phyloP scores from a whole-genome alignment of 2,329 filamentous ascomycete species.

The Sporothrix brunneoviolacea region DNA sequence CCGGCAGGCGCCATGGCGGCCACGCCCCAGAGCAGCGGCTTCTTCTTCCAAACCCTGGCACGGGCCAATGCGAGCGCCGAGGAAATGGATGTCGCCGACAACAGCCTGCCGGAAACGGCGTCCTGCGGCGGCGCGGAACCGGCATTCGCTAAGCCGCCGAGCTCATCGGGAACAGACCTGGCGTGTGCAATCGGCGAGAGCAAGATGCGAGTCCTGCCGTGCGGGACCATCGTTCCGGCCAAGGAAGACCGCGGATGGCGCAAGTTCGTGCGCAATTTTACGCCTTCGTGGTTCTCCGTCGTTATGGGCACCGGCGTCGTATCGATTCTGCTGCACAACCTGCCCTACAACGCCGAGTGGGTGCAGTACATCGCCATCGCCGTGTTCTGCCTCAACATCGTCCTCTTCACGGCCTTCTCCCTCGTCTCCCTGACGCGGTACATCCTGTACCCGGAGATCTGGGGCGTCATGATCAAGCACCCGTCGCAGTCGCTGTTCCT shows the following conservation, averaged over 20 bases:
- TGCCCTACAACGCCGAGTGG: conserved; percentile 50
- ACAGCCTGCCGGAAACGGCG: not conserved
- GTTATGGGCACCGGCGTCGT: conserved; percentile 62
- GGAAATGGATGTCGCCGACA: not conserved
- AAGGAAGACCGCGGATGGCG: conserved; percentile 25
- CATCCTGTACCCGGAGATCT: conserved; percentile 53
- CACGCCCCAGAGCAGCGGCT: not conserved
- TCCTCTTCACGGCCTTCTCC: conserved; percentile 46
- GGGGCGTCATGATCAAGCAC: conserved; percentile 53
- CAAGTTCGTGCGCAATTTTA: conserved; percentile 36
- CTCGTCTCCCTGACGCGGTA: conserved; percentile 50
- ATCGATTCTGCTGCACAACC: conserved; percentile 48
- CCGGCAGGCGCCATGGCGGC: not conserved
- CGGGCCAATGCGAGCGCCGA: conserved; percentile 8
- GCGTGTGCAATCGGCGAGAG: too few species aligned
- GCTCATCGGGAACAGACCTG: too few species aligned
- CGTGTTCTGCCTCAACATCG: conserved; percentile 50
- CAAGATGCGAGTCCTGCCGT: too few species aligned
- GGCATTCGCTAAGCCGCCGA: not conserved
- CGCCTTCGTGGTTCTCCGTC: conserved; percentile 44
- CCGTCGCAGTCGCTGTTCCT: conserved; percentile 57
- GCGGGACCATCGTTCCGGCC: not conserved
- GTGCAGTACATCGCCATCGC: conserved; percentile 47
- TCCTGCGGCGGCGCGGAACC: not conserved
- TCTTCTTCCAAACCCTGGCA: conserved; percentile 9